These are phyloP conservation scores for Tulasnella sp. DNA, from an alignment of 768 basidiomycete genomes.

Conservation along the genomic window DNA sequence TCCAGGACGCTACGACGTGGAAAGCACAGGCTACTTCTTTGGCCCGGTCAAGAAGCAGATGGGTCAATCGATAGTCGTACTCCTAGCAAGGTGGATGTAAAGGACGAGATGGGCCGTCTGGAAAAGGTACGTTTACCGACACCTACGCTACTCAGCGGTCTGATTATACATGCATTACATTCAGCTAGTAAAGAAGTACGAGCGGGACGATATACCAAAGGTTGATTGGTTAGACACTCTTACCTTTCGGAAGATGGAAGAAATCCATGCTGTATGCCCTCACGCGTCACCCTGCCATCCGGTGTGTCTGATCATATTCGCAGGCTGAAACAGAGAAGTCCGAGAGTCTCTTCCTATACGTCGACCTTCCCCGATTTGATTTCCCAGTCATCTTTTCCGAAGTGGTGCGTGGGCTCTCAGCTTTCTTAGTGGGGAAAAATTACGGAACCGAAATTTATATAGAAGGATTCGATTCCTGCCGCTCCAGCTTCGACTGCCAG, in stretches of 20 bases:
- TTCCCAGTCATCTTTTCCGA: slow-evolving; percentile 95
- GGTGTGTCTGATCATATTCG: not conserved
- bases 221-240: slow-evolving; percentile 93
- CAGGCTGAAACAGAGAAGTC: slow-evolving; percentile 87
- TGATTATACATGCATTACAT: not conserved
- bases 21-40: slow-evolving; percentile 77
- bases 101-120: slow-evolving; percentile 90
- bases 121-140: slow-evolving; percentile 51
- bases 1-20: slow-evolving; percentile 76
- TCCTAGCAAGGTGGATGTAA: slow-evolving; percentile 64
- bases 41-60: slow-evolving; percentile 77
- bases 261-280: slow-evolving; percentile 69
- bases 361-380: slow-evolving; percentile 92
- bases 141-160: not conserved
- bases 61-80: slow-evolving; percentile 69
- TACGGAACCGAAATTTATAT: no score
- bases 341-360: slow-evolving; percentile 87
- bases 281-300: not conserved
- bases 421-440: not conserved
- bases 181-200: slow-evolving; percentile 76
- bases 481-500: slow-evolving; percentile 20
- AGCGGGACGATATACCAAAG: slow-evolving; percentile 83
- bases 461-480: slow-evolving; percentile 17
- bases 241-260: slow-evolving; percentile 89
- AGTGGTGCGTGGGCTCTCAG: slow-evolving; percentile 39